These are phyloP conservation scores for Tausonia pullulans DNA, from an alignment of 1,284 basidiomycete species.

Conservation along the genomic window DNA sequence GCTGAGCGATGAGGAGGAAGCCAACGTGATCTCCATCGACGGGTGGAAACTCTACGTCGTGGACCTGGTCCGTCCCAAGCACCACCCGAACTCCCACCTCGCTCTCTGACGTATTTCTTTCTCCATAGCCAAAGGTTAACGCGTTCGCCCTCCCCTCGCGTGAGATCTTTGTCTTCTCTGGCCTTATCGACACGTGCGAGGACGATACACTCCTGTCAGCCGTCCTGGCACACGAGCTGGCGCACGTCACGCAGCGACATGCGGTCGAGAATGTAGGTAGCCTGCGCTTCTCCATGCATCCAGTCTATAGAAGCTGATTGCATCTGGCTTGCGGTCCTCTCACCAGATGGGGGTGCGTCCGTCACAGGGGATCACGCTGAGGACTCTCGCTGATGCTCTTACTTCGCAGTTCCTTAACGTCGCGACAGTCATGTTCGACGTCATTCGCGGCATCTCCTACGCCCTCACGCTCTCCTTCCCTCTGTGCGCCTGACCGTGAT, in stretches of 20 bases:
- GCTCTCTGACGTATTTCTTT: neutral
- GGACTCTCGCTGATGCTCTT: neutral
- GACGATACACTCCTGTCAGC: slow-evolving; percentile 40
- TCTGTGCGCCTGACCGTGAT: slow-evolving; percentile 25
- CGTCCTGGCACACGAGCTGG: slow-evolving; percentile 40
- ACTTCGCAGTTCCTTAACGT: slow-evolving; percentile 37
- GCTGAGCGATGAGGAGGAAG: slow-evolving; percentile 13
- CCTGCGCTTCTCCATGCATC: slow-evolving; percentile 20
- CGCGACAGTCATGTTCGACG: slow-evolving; percentile 41
- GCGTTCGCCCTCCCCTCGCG: slow-evolving; percentile 42
- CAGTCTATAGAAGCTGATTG: neutral
- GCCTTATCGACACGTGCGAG: slow-evolving; percentile 37
- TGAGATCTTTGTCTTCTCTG: slow-evolving; percentile 42
- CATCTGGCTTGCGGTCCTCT: neutral
- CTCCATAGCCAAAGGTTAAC: slow-evolving; percentile 37
- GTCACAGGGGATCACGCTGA: neutral
- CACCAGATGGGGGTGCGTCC: neutral
- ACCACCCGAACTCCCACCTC: neutral
- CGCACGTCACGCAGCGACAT: slow-evolving; percentile 41
- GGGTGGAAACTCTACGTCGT: slow-evolving; percentile 42
- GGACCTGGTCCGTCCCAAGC: slow-evolving; percentile 31
- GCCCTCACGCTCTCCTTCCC: slow-evolving; percentile 42
- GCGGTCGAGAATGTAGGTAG: slow-evolving; percentile 39
- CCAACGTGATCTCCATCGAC: neutral
- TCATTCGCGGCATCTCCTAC: slow-evolving; percentile 40